Percentiles rank a stretch among this genome's conserved stretches.
These are phyloP conservation scores for Cydonia oblonga DNA, from an alignment of 331 rosid genomes.

Conservation along the genomic window DNA sequence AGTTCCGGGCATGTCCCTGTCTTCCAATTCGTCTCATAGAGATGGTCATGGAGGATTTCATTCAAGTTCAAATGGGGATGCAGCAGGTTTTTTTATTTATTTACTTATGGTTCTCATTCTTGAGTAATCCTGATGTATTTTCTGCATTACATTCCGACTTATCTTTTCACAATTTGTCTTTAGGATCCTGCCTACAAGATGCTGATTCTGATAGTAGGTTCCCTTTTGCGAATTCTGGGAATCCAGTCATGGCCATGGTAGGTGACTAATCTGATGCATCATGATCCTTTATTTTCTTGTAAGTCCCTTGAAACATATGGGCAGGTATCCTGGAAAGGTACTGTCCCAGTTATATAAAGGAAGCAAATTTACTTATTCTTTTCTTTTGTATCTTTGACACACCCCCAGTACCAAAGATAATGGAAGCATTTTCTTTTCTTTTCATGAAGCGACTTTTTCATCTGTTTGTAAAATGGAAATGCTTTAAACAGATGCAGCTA, in stretches of 20 bases:
- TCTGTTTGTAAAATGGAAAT: not conserved
- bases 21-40: conserved; percentile 38
- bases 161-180: not conserved
- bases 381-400: not conserved
- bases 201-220: conserved; percentile 50
- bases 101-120: conserved; percentile 1
- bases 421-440: not conserved
- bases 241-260: conserved; percentile 98
- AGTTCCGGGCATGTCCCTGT: conserved; percentile 48
- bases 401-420: not conserved
- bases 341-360: not conserved
- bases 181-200: conserved; percentile 52
- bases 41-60: conserved; percentile 35
- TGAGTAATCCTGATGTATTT: conserved; percentile 8
- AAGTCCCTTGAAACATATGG: not conserved
- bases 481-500: not conserved
- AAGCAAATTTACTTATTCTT: not conserved
- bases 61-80: conserved; percentile 51
- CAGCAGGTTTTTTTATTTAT: conserved; percentile 48
- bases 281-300: not conserved
- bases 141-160: conserved; percentile 18
- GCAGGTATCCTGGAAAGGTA: not conserved
- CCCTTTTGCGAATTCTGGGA: conserved; percentile 92
- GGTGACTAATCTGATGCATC: conserved; percentile 20
- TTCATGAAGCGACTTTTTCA: not conserved